Evolutionary conservation across 2,329 filamentous ascomycete genomes (phyloP).

Genomic region (Magnaporthiopsis rhizophila): DNA sequence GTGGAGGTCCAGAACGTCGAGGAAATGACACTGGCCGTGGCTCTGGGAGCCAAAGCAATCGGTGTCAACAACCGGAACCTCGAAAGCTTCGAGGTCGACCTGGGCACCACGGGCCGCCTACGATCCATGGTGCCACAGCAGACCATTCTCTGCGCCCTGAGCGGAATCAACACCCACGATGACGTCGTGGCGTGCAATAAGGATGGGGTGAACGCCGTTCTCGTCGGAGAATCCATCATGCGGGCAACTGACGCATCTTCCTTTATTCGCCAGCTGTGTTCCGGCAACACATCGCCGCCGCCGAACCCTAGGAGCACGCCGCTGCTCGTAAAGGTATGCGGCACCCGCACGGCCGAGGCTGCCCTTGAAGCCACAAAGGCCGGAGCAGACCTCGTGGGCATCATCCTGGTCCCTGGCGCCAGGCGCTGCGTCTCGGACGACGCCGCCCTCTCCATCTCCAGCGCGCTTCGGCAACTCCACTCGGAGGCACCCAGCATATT

Average conservation of each 20-base stretch:
- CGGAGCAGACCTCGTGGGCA: conserved; percentile 86
- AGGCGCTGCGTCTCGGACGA: conserved; percentile 75
- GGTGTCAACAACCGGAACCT: conserved; percentile 97
- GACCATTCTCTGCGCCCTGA: conserved; percentile 87
- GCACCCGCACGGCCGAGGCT: conserved; percentile 74
- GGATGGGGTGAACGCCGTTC: conserved; percentile 84
- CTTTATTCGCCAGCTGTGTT: conserved; percentile 81
- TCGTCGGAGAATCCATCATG: conserved; percentile 96
- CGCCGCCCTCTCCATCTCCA: conserved; percentile 71
- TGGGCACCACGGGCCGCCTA: conserved; percentile 82
- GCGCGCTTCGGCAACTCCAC: conserved; percentile 52
- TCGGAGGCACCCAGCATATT: conserved; percentile 27
- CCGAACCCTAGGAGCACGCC: neutral
- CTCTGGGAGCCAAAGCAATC: conserved; percentile 82
- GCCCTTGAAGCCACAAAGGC: conserved; percentile 74
- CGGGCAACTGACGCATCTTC: conserved; percentile 70
- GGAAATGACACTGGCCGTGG: conserved; percentile 83
- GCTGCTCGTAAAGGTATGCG: conserved; percentile 91
- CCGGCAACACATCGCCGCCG: conserved; percentile 36
- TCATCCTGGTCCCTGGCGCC: conserved; percentile 77
- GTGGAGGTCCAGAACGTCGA: conserved; percentile 94
- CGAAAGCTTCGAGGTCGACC: conserved; percentile 92
- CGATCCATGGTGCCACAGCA: conserved; percentile 78
- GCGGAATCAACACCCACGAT: conserved; percentile 81
- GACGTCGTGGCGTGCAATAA: conserved; percentile 84